These are phyloP conservation scores for Nannochloropsis salina DNA, from an alignment of 108 stramenopile genomes.

Conservation along the genomic window DNA sequence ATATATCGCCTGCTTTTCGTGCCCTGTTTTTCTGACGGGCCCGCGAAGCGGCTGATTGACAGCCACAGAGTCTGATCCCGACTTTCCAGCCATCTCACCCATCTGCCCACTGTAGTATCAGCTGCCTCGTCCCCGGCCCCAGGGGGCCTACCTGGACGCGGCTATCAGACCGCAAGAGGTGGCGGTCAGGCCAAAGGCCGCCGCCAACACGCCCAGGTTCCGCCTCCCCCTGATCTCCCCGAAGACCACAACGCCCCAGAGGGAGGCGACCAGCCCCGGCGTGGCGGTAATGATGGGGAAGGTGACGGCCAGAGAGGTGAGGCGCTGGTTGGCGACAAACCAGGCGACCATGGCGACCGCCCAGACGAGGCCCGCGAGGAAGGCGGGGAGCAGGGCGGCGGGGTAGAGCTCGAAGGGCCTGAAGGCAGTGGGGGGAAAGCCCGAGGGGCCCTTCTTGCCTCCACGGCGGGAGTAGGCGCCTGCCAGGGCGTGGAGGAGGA, in stretches of 20 bases:
- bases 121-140: too few relatives aligned
- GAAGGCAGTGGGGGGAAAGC: neutral
- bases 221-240: slow-evolving; percentile 40
- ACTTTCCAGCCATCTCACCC: too few relatives aligned
- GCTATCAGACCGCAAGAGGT: neutral
- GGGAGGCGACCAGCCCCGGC: slow-evolving; percentile 42
- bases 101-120: too few relatives aligned
- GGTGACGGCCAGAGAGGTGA: slow-evolving; percentile 29
- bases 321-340: slow-evolving; percentile 44
- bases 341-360: slow-evolving; percentile 37
- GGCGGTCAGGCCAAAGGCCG: slow-evolving; percentile 21
- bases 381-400: slow-evolving; percentile 27
- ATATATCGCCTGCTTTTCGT: too few relatives aligned
- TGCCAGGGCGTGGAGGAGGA: neutral
- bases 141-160: neutral
- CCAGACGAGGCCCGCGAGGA: slow-evolving; percentile 38
- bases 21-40: too few relatives aligned
- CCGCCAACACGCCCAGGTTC: slow-evolving; percentile 23
- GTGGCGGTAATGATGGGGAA: slow-evolving; percentile 43
- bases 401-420: neutral
- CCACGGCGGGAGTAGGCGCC: neutral
- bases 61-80: too few relatives aligned
- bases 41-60: too few relatives aligned
- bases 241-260: slow-evolving; percentile 43
- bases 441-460: too few relatives aligned